These are phyloP conservation scores for Ophiocordyceps camponoti-rufipedis DNA, from an alignment of 2,329 filamentous ascomycete genomes.

Conservation along the genomic window DNA sequence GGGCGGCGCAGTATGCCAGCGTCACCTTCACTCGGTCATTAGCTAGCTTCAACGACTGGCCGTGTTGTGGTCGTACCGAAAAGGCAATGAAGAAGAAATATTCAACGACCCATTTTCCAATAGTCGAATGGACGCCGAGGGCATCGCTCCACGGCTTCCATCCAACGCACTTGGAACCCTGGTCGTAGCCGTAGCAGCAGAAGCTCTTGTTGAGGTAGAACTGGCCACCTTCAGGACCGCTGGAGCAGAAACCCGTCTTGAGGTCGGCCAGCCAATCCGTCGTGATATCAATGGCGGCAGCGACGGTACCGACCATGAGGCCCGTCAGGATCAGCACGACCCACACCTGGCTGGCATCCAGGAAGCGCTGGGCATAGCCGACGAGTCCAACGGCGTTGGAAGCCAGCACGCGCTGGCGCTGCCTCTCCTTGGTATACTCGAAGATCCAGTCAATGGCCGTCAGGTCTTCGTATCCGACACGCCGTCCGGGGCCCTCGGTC, in stretches of 20 bases:
- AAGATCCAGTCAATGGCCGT: constrained; percentile 99
- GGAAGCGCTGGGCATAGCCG: constrained; percentile 52
- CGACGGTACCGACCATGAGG: constrained; percentile 81
- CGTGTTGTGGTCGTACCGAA: constrained; percentile 35
- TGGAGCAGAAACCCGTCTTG: constrained; percentile 85
- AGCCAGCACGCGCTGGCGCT: constrained; percentile 62
- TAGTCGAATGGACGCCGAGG: not conserved
- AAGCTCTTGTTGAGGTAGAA: constrained; percentile 97
- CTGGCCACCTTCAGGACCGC: constrained; percentile 65
- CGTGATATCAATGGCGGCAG: constrained; percentile 81
- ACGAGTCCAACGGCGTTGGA: constrained; percentile 51
- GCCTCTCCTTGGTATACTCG: constrained; percentile 90
- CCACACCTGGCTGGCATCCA: constrained; percentile 92
- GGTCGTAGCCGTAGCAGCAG: constrained; percentile 93
- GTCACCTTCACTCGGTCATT: constrained; percentile 31
- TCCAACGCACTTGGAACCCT: constrained; percentile 64
- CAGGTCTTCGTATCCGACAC: constrained; percentile 88
- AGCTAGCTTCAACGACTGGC: not conserved
- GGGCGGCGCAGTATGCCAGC: constrained; percentile 69
- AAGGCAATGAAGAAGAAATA: constrained; percentile 80
- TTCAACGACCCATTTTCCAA: constrained; percentile 32
- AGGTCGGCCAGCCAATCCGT: constrained; percentile 95
- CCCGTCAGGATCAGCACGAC: constrained; percentile 91
- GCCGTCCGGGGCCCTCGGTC: constrained; percentile 68
- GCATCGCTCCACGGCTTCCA: constrained; percentile 25